These are phyloP conservation scores for Cyclocybe aegerita DNA, from an alignment of 768 basidiomycete genomes.

Conservation along the genomic window DNA sequence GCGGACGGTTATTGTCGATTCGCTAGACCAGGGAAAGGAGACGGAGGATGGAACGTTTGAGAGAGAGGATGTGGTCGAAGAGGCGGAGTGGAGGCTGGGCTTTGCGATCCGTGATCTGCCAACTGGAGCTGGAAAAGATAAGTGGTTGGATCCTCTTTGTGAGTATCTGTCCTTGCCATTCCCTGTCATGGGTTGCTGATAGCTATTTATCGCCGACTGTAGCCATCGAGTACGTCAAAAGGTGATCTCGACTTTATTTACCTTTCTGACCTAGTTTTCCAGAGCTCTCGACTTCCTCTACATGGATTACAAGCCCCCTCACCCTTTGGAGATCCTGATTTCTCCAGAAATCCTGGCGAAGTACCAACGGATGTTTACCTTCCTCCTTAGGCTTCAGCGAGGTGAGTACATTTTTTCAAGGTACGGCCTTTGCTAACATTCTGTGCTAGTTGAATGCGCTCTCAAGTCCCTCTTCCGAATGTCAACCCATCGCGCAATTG, in stretches of 20 bases:
- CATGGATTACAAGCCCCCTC: conserved; percentile 87
- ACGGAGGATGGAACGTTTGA: conserved; percentile 15
- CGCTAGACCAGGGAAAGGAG: conserved; percentile 46
- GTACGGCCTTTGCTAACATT: background rate
- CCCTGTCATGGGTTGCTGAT: background rate
- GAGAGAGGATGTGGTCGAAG: conserved; percentile 40
- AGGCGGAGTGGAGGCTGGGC: conserved; percentile 75
- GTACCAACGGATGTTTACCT: conserved; percentile 81
- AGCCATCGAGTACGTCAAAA: conserved; percentile 49
- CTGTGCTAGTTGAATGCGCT: conserved; percentile 61
- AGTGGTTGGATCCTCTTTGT: conserved; percentile 85
- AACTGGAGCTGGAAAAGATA: conserved; percentile 60
- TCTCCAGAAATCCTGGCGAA: conserved; percentile 73
- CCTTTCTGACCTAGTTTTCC: conserved; percentile 7
- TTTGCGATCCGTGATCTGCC: conserved; percentile 82
- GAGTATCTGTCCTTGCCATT: conserved; percentile 29
- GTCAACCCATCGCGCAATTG: conserved; percentile 35
- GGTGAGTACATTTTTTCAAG: conserved; percentile 40
- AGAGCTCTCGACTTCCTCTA: conserved; percentile 90
- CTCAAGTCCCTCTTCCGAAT: conserved; percentile 65
- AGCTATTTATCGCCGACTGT: conserved; percentile 2
- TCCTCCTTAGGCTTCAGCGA: conserved; percentile 76
- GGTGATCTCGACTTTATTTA: conserved; percentile 2
- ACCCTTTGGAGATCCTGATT: conserved; percentile 72
- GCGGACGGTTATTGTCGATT: conserved; percentile 83